Evolutionary conservation across 1,284 basidiomycete genomes (phyloP).

Genomic region (Apiotrichum veenhuisii): DNA sequence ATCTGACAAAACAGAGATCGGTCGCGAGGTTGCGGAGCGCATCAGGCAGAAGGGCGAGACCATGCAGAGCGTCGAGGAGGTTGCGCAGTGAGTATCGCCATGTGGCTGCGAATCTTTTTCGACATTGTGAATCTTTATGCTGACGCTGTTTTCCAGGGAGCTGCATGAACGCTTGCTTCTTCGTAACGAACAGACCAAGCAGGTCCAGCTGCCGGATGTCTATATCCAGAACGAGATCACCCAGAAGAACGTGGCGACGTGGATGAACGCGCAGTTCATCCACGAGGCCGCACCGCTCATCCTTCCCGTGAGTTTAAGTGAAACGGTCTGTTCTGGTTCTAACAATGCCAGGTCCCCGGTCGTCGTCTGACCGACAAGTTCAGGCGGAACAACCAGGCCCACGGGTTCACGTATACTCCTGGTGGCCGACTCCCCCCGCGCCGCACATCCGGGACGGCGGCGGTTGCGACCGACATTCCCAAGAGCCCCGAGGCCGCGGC

Average conservation of each 20-base stretch:
- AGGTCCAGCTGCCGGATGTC: constrained; percentile 92
- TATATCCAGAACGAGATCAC: constrained; percentile 86
- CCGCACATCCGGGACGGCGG: constrained; percentile 42
- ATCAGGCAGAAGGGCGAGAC: constrained; percentile 69
- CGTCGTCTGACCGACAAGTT: constrained; percentile 94
- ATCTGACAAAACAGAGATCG: constrained; percentile 61
- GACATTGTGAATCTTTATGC: neutral
- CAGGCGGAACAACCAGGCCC: constrained; percentile 43
- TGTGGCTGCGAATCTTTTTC: neutral
- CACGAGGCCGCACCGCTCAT: constrained; percentile 72
- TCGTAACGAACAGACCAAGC: constrained; percentile 94
- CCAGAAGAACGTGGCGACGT: constrained; percentile 82
- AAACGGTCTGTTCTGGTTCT: neutral
- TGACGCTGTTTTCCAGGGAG: constrained; percentile 27
- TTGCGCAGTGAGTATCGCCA: constrained; percentile 62
- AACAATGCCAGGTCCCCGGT: constrained; percentile 68
- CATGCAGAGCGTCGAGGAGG: constrained; percentile 86
- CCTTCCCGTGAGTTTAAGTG: constrained; percentile 72
- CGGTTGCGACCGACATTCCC: neutral
- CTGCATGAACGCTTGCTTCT: constrained; percentile 86
- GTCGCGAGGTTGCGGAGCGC: constrained; percentile 85
- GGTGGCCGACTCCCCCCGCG: constrained; percentile 56
- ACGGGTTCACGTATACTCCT: constrained; percentile 55
- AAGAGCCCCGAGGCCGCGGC: constrained; percentile 14
- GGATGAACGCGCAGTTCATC: constrained; percentile 70